Evolutionary conservation across 257 asterid genomes (phyloP), one percentile per base, ranked within the genome.

Genomic region (Solanum chilense): DNA sequence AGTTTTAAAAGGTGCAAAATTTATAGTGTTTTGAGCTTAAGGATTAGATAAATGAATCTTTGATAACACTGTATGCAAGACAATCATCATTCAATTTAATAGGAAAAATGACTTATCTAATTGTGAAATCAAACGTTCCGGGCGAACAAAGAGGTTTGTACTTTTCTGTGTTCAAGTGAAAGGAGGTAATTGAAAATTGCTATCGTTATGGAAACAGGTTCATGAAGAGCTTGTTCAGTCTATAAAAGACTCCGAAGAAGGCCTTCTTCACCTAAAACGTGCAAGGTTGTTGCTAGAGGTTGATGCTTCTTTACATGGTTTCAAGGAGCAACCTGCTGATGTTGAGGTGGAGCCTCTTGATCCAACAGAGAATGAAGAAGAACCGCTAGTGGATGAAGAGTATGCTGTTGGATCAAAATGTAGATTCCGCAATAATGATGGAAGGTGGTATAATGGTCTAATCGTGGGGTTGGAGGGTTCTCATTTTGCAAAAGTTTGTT

Each of bases 391-490:
- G 88, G 96, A 93, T 88, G 89, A 89, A 80, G 84, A 92, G 85
- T 94, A 91, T 86, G 87, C 94, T 31, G 23, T 90, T 64, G 99
- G 99, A 84, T 95, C 99, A 39, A 97, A 94, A 90, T 97, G 99
- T 92, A 94, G 98, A 88, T 97, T 97, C 86, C 97, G 99, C 25
- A 91, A 91, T 87, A 94, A 93, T 58, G 94, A 97, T 91, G 99
- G 99, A 60, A 92, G 97, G 86, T 97, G 99, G 98, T 97, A 97
- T 89, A 90, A 94, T 82, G 99, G 99, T 85, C 89, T 91, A 77
- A 82, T 97, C 87, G 90, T 97, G 89, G 94, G 92, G 62, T 68
- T 93, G 91, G 97, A 94, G 90, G 96, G 93, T 85, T 88, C 95
- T 60, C 91, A 87, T 80, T 86, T 91, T 87, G 99, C 99, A 2